These are phyloP conservation scores for Neocucurbitaria cava DNA, from an alignment of 2,329 filamentous ascomycete species.

Conservation along the genomic window DNA sequence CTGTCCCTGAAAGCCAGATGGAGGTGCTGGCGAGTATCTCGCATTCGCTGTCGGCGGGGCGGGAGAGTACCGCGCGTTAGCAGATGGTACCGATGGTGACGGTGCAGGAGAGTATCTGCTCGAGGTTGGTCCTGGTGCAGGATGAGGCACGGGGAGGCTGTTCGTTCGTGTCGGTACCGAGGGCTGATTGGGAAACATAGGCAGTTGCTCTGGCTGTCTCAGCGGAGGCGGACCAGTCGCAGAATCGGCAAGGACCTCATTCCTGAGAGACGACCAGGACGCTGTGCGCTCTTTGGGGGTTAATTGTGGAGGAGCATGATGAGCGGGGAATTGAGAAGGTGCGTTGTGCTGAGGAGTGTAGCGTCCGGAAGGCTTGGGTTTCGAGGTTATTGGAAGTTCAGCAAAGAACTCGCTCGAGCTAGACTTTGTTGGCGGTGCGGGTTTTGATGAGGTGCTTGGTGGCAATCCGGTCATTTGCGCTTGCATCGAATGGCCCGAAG, in stretches of 20 bases:
- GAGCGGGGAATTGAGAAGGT: slow-evolving; percentile 31
- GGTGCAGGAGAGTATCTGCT: slow-evolving; percentile 28
- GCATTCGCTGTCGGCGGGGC: slow-evolving; percentile 38
- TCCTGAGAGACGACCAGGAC: slow-evolving; percentile 45
- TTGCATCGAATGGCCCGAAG: slow-evolving; percentile 48
- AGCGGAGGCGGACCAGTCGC: slow-evolving; percentile 36
- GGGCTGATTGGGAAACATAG: slow-evolving; percentile 45
- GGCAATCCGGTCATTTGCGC: slow-evolving; percentile 40
- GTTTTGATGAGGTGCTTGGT: slow-evolving; percentile 28
- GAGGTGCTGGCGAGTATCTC: slow-evolving; percentile 53
- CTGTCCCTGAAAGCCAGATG: slow-evolving; percentile 40
- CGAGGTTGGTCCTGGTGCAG: slow-evolving; percentile 33
- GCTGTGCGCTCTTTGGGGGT: slow-evolving; percentile 43
- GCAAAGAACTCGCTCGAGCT: slow-evolving; percentile 55
- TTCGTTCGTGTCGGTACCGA: slow-evolving; percentile 39
- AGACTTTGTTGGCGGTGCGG: slow-evolving; percentile 35
- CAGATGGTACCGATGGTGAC: slow-evolving; percentile 35
- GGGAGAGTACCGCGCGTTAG: slow-evolving; percentile 51
- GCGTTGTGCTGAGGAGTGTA: slow-evolving; percentile 47
- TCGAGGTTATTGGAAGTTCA: slow-evolving; percentile 55
- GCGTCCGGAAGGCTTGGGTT: slow-evolving; percentile 49
- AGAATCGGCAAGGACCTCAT: slow-evolving; percentile 43
- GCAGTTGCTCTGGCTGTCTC: slow-evolving; percentile 52
- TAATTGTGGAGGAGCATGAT: slow-evolving; percentile 31
- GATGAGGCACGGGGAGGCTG: slow-evolving; percentile 41